Conservation (phyloP, 257 asterid genomes). For the Ilex aquifolium region DNA sequence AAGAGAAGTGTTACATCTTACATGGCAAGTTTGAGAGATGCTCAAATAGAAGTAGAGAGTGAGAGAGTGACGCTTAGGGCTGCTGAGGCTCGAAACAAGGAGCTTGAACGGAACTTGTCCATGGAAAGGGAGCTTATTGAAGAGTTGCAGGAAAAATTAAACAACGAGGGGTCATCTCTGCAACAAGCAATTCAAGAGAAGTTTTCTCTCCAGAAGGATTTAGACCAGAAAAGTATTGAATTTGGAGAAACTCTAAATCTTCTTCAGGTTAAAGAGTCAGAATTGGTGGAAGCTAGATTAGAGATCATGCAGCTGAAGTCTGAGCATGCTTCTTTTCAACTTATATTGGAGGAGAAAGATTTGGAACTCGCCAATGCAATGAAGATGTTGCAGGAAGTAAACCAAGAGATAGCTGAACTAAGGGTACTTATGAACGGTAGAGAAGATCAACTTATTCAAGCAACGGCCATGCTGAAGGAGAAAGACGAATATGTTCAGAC, state of each 20-base stretch:
- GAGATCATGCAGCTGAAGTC: slow-evolving; percentile 61
- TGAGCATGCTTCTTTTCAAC: slow-evolving; percentile 53
- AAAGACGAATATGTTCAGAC: slow-evolving; percentile 49
- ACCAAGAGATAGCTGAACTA: slow-evolving; percentile 46
- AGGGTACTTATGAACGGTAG: slow-evolving; percentile 34
- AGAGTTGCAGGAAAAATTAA: slow-evolving; percentile 47
- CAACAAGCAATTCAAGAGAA: slow-evolving; percentile 39
- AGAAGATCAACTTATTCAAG: slow-evolving; percentile 55
- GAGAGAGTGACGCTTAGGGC: slow-evolving; percentile 55
- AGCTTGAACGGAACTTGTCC: slow-evolving; percentile 54
- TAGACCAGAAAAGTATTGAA: slow-evolving; percentile 40
- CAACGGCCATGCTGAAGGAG: slow-evolving; percentile 48
- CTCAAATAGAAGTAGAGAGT: slow-evolving; percentile 58
- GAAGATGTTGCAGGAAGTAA: slow-evolving; percentile 42
- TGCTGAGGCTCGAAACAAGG: slow-evolving; percentile 61
- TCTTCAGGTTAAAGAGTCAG: slow-evolving; percentile 63
- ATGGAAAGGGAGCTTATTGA: slow-evolving; percentile 55
- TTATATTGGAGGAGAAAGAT: slow-evolving; percentile 52
- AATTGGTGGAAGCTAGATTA: slow-evolving; percentile 67
- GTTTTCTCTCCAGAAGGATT: slow-evolving; percentile 42
- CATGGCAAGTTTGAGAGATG: slow-evolving; percentile 54
- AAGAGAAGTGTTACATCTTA: slow-evolving; percentile 47
- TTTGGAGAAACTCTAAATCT: slow-evolving; percentile 46
- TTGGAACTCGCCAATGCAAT: slow-evolving; percentile 45
- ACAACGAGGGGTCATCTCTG: slow-evolving; percentile 44